Conservation (phyloP, 148 eudicot species). For the Cornus florida region DNA sequence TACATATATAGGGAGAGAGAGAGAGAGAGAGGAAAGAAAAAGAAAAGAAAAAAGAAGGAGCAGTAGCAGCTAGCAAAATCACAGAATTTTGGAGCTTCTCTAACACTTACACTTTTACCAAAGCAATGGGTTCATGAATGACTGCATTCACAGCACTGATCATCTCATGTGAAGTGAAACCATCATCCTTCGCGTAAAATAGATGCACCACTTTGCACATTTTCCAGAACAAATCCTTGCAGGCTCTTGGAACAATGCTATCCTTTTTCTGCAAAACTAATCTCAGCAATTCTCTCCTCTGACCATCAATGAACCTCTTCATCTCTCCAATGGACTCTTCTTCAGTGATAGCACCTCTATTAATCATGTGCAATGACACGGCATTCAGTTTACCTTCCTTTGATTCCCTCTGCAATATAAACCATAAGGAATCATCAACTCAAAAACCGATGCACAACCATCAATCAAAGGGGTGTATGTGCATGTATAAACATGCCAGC, state of each 20-base stretch:
- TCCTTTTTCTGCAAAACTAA: conserved; percentile 49
- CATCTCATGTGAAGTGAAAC: conserved; percentile 59
- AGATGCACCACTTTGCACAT: conserved; percentile 63
- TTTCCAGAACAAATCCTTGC: conserved; percentile 78
- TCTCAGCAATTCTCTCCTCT: conserved; percentile 64
- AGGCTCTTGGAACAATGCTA: conserved; percentile 59
- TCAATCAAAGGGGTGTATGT: neutral
- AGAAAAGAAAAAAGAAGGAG: neutral
- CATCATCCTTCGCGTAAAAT: conserved; percentile 74
- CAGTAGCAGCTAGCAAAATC: neutral
- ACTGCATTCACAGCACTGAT: conserved; percentile 42
- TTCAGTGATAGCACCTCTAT: conserved; percentile 32
- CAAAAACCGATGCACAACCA: neutral
- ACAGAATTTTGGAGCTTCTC: neutral
- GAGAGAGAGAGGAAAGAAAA: neutral
- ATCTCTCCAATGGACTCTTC: conserved; percentile 52
- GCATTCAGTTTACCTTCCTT: conserved; percentile 73
- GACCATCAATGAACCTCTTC: conserved; percentile 27
- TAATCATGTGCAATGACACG: conserved; percentile 50
- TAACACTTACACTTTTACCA: neutral
- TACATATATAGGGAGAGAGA: too few relatives aligned
- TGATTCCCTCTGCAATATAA: conserved; percentile 64
- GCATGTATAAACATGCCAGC: neutral
- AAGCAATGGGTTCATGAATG: conserved; percentile 50
- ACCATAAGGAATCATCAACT: neutral